Percentiles rank a stretch among this genome's conserved stretches.
Conservation (phyloP, 768 basidiomycete genomes). For the Rickenella mellea region DNA sequence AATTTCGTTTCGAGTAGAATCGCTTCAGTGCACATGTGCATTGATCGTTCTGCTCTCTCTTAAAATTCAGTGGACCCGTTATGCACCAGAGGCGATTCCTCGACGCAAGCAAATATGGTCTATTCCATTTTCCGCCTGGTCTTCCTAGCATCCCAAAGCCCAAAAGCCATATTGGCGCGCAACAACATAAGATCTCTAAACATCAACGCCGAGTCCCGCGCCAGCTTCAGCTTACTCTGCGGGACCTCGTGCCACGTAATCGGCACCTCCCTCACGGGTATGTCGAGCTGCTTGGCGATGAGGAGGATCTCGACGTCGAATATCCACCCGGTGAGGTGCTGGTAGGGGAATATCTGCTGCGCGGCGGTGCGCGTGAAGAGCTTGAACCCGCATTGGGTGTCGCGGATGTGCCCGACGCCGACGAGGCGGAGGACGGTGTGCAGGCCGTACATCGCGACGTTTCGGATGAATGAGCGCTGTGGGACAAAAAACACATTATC, state of each 20-base stretch:
- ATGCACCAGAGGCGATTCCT: no score
- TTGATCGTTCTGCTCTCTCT: no score
- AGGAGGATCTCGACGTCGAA: slow-evolving; percentile 93
- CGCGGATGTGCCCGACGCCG: slow-evolving; percentile 83
- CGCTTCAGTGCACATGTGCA: no score
- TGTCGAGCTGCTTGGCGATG: slow-evolving; percentile 65
- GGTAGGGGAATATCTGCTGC: slow-evolving; percentile 71
- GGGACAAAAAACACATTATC: background rate
- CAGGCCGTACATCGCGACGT: slow-evolving; percentile 89
- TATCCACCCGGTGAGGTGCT: slow-evolving; percentile 89
- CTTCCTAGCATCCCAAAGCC: slow-evolving; percentile 71
- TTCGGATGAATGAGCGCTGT: slow-evolving; percentile 84
- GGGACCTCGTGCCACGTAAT: slow-evolving; percentile 91
- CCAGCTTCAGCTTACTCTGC: slow-evolving; percentile 85
- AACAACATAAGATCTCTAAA: slow-evolving; percentile 78
- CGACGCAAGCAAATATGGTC: no score
- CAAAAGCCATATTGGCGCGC: slow-evolving; percentile 69
- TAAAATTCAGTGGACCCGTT: no score
- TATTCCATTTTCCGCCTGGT: no score
- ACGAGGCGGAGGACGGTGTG: slow-evolving; percentile 84
- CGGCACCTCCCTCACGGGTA: slow-evolving; percentile 80
- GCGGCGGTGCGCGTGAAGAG: slow-evolving; percentile 82
- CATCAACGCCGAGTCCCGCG: slow-evolving; percentile 84
- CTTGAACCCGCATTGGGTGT: slow-evolving; percentile 98
- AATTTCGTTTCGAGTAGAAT: no score